These are phyloP conservation scores for Drosera capensis DNA, from an alignment of 148 eudicot species.

Conservation along the genomic window DNA sequence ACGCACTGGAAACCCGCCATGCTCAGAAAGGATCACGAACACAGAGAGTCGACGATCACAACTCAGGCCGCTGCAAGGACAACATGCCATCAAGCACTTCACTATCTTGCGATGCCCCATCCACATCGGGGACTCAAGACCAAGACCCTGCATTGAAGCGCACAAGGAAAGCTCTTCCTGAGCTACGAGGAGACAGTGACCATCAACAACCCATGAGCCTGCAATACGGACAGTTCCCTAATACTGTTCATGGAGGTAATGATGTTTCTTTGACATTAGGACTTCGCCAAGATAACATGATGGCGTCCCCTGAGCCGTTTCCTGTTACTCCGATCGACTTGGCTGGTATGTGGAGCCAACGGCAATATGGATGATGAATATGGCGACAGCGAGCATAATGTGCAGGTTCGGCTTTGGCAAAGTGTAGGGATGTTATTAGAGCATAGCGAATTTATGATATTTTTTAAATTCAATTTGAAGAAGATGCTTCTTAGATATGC, in stretches of 20 bases:
- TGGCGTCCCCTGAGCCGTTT: constrained; percentile 21
- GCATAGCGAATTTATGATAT: constrained; percentile 43
- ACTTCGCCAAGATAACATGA: constrained; percentile 29
- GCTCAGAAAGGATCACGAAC: constrained; percentile 16
- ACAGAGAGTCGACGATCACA: constrained; percentile 10
- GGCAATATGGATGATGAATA: constrained; percentile 17
- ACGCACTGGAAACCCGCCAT: constrained; percentile 37
- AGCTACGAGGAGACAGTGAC: constrained; percentile 9
- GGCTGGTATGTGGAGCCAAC: constrained; percentile 33
- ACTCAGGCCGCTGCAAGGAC: constrained; percentile 6
- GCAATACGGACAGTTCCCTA: constrained; percentile 12
- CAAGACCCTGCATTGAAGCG: constrained; percentile 19
- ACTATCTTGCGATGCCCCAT: constrained; percentile 10
- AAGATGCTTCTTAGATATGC: no score
- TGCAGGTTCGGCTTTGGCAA: constrained; percentile 24
- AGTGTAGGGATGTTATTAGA: constrained; percentile 22
- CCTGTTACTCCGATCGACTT: constrained; percentile 25
- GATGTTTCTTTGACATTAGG: constrained; percentile 42
- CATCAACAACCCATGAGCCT: constrained; percentile 7
- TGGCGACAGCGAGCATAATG: constrained; percentile 14
- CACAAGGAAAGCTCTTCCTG: constrained; percentile 14
- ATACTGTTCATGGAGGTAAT: constrained; percentile 13
- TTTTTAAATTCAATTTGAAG: no score
- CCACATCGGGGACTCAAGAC: constrained; percentile 10
- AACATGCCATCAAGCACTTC: constrained; percentile 11